phyloP scores from a whole-genome alignment of 306 rosid genomes.

The Malus orientalis region DNA sequence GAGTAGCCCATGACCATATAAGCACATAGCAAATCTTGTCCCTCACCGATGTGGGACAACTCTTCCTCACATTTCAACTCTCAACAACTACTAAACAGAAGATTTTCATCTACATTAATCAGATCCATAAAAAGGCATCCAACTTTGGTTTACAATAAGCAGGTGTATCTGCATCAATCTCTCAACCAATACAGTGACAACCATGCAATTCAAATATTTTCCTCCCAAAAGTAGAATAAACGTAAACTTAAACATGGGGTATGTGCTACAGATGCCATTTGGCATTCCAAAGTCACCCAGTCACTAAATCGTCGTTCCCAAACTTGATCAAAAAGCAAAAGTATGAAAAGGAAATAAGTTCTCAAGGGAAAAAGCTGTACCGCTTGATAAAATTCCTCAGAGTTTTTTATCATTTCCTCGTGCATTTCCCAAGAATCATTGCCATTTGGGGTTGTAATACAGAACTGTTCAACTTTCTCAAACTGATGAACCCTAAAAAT shows the following conservation, averaged over 20 bases:
- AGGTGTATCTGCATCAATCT: background rate
- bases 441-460: conserved; percentile 71
- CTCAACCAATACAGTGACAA: background rate
- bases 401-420: conserved; percentile 89
- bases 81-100: background rate
- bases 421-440: conserved; percentile 93
- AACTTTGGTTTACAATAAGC: background rate
- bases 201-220: background rate
- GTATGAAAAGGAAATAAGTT: background rate
- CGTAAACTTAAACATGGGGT: background rate
- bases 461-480: conserved; percentile 95
- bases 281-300: background rate
- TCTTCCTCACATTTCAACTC: no score
- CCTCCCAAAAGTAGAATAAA: background rate
- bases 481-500: conserved; percentile 94
- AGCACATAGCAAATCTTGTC: no score
- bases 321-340: background rate
- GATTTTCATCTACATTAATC: background rate
- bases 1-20: no score
- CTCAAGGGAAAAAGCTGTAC: conserved; percentile 23
- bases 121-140: background rate
- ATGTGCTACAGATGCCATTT: background rate
- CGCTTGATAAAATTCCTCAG: conserved; percentile 74
- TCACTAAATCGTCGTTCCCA: background rate
- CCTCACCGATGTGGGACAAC: no score